Conservation (phyloP, 23 red algal species). For the Cyanidiococcus yangmingshanensis region DNA sequence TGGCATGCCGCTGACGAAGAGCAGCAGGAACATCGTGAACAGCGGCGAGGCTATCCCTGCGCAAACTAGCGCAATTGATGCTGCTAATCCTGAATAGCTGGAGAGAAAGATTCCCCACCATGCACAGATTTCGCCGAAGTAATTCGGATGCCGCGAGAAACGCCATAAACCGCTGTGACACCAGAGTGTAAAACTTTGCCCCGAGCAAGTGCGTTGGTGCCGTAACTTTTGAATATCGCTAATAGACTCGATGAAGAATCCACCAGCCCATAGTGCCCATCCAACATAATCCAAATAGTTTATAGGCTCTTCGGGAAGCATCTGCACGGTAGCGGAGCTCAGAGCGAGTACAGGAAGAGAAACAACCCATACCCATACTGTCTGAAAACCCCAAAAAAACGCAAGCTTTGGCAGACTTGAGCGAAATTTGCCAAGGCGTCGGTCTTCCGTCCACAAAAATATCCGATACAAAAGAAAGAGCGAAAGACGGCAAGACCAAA, state of each 20-base stretch:
- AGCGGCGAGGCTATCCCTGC: constrained; percentile 63
- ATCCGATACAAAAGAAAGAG: constrained; percentile 73
- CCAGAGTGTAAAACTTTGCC: constrained; percentile 22
- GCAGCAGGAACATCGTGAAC: constrained; percentile 77
- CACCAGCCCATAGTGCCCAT: constrained; percentile 56
- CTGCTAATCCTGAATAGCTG: constrained; percentile 16
- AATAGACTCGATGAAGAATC: constrained; percentile 61
- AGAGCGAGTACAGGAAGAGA: constrained; percentile 61
- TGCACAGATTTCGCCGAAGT: constrained; percentile 83
- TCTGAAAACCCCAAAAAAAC: constrained; percentile 77
- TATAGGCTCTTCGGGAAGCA: constrained; percentile 21
- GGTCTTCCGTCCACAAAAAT: constrained; percentile 73
- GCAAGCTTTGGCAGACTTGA: constrained; percentile 40
- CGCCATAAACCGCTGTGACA: constrained; percentile 66
- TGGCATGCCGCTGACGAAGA: constrained; percentile 79
- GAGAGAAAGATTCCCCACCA: constrained; percentile 77
- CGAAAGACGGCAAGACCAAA: constrained; percentile 64
- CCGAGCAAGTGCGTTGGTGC: constrained; percentile 33
- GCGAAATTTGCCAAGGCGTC: constrained; percentile 67
- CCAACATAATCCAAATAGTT: constrained; percentile 55
- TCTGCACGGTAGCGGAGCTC: constrained; percentile 19
- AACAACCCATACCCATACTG: constrained; percentile 71
- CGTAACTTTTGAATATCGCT: constrained; percentile 70
- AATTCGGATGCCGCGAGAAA: constrained; percentile 88
- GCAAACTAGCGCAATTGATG: constrained; percentile 17